Base-by-base conservation (phyloP, 2,329 filamentous ascomycete species). In the Tricladium varicosporioides region DNA sequence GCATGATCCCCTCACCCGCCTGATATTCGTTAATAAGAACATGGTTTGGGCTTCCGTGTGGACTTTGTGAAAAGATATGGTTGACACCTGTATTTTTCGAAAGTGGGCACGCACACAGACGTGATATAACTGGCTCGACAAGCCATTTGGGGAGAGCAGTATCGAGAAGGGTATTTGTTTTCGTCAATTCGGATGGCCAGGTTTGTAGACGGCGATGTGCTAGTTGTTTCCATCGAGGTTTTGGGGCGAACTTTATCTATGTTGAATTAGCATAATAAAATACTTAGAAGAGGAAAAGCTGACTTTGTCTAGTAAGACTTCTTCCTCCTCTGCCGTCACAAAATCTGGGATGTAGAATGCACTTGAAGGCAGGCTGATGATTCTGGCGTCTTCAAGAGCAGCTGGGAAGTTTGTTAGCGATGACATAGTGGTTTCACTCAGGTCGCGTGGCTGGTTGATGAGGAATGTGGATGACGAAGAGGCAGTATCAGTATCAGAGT, bases 21-120 rank as follows among this genome's bases (percentile, higher is more conserved):
- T 80, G 80, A 72, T 97, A 99, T 72, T 97, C 92, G 69, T 99
- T 99, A 65, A 97, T 85, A 40, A 97, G 79, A 47, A 96, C 91
- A 74, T 97, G 94, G 67, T 97, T 99, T 2, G 93, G 91, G 3
- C 77, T 79, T 15, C 76, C 67, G 69, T 97, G 92, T 5, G 90
- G 89, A 51, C 92, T 90, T 16, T 78, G 70, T 15, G 73, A 70
- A 65, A 87, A 87, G 5, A 87, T 71, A 64, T 82, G 73, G 47
- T 64, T 60, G 19, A 54, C n/a, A 8, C 63, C 52, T 33, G 68
- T 63, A 50, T 53, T 48, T 19, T 44, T 52, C 13, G 72, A 74
- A 9, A 77, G 57, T 18, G 76, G 76, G 33, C 83, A 73, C n/a
- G 80, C 79, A 18, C 76, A 71, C 3, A 87, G 67, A 50, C 84